These are phyloP conservation scores for Russula foetens DNA, from an alignment of 768 basidiomycete genomes.

Conservation along the genomic window DNA sequence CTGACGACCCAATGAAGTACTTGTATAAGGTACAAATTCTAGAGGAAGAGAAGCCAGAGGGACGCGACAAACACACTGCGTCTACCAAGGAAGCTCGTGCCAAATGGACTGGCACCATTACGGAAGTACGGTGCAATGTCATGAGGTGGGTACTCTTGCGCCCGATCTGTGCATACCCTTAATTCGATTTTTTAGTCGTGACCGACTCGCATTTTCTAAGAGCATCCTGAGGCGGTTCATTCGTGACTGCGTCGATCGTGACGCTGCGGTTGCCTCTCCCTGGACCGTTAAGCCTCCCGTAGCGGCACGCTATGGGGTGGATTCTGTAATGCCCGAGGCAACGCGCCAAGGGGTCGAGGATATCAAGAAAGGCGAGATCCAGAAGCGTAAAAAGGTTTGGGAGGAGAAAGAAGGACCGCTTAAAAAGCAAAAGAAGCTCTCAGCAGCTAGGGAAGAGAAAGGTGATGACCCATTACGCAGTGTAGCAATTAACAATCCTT, in stretches of 20 bases:
- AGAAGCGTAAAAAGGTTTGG: constrained; percentile 89
- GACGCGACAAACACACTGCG: constrained; percentile 48
- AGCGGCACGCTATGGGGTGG: constrained; percentile 78
- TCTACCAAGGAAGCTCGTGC: constrained; percentile 46
- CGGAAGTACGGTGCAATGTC: constrained; percentile 72
- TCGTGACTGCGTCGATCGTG: constrained; percentile 89
- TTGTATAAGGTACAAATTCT: constrained; percentile 84
- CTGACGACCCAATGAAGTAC: constrained; percentile 78
- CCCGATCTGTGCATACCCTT: not conserved
- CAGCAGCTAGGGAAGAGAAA: constrained; percentile 65
- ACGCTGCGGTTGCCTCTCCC: constrained; percentile 86
- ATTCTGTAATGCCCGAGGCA: constrained; percentile 79
- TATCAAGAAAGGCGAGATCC: constrained; percentile 81
- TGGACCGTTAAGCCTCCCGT: constrained; percentile 91
- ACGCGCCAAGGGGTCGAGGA: constrained; percentile 69
- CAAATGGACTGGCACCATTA: constrained; percentile 65
- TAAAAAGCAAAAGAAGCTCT: constrained; percentile 77
- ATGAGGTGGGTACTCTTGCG: constrained; percentile 55
- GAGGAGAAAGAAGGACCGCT: constrained; percentile 78
- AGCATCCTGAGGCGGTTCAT: constrained; percentile 95
- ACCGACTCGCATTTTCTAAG: constrained; percentile 92
- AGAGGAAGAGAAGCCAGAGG: constrained; percentile 61
- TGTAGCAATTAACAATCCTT: constrained; percentile 6
- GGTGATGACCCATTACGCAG: constrained; percentile 34
- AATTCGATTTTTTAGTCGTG: constrained; percentile 51